Base-by-base conservation (phyloP, 805 yeast genomes). In the Geotrichum ghanense region DNA sequence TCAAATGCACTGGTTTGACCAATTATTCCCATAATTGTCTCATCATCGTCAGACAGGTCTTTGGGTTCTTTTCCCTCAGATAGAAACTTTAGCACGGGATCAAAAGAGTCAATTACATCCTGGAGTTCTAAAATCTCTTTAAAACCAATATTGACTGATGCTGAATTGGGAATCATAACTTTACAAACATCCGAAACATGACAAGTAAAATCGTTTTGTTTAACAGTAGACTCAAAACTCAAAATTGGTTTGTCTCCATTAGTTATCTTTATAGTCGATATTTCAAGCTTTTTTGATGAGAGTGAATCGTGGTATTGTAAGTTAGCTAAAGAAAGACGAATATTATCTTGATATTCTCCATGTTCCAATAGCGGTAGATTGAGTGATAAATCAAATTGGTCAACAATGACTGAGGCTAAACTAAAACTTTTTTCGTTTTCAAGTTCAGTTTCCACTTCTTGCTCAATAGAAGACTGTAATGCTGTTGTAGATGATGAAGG, bases 1-100 rank as follows among this genome's bases (percentile, higher is more conserved):
- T 21, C 23, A 39, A 39, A 21, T 5, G 42, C 19, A 24, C 25
- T 39, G 14, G 42, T 39, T 12, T 39, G 42, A 5, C 42, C 42
- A 20, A 21, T 21, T 12, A 39, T 21, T 5, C n/a, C 21, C 6
- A 22, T 24, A 39, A n/a, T 5, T 10, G 41, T 35, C 21, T 22
- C 14, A 39, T n/a, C 16, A 17, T 39, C 42, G 19, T 6, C 7
- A 20, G 42, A 31, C 16, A 6, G 19, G 12, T 31, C 37, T n/a
- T n/a, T n/a, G n/a, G n/a, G n/a, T n/a, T n/a, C n/a, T n/a, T n/a
- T n/a, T n/a, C n/a, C n/a, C 12, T 19, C 14, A 6, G 37, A 16
- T 5, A 31, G 10, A 6, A 31, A 12, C 17, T 31, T 31, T 5
- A 31, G 37, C 10, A 31, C 37, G 12, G 37, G 37, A 31, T 31